A percentile compares a stretch with the other conserved stretches of the same genome.
Evolutionary conservation across 495 filamentous ascomycete species (phyloP).

Genomic region (Pyrenopolyporus hunteri): DNA sequence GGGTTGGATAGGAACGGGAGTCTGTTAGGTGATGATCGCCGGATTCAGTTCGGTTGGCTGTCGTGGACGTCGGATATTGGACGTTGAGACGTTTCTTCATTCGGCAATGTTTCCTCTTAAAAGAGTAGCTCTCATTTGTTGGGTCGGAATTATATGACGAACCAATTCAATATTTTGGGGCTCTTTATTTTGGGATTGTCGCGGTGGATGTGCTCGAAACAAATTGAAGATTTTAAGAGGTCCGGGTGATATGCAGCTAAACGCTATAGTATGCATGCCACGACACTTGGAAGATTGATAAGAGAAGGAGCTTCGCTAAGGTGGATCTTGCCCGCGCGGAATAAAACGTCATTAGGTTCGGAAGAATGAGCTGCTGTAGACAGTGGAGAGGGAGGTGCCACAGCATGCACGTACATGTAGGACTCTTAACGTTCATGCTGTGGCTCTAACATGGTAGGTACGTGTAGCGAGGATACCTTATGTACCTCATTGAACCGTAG

Average conservation of each 20-base stretch:
- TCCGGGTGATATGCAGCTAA: not conserved
- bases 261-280: too few species aligned
- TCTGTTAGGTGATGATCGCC: not conserved
- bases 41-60: not conserved
- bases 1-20: not conserved
- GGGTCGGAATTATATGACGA: constrained; percentile 11
- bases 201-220: not conserved
- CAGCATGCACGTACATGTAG: too few species aligned
- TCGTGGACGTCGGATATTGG: constrained; percentile 25
- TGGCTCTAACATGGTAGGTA: too few species aligned
- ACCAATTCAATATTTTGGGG: constrained; percentile 1
- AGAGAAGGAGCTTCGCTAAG: not conserved
- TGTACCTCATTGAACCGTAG: too few species aligned
- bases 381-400: too few species aligned
- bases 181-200: not conserved
- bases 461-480: too few species aligned
- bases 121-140: constrained; percentile 7
- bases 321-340: constrained; percentile 10
- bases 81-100: constrained; percentile 4
- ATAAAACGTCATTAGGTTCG: constrained; percentile 37
- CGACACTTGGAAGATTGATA: not conserved
- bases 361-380: constrained; percentile 13
- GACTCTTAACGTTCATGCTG: too few species aligned
- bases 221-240: constrained; percentile 4
- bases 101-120: constrained; percentile 13